phyloP scores from a whole-genome alignment of 2,329 filamentous ascomycete species.

The Drechslerella dactyloides region DNA sequence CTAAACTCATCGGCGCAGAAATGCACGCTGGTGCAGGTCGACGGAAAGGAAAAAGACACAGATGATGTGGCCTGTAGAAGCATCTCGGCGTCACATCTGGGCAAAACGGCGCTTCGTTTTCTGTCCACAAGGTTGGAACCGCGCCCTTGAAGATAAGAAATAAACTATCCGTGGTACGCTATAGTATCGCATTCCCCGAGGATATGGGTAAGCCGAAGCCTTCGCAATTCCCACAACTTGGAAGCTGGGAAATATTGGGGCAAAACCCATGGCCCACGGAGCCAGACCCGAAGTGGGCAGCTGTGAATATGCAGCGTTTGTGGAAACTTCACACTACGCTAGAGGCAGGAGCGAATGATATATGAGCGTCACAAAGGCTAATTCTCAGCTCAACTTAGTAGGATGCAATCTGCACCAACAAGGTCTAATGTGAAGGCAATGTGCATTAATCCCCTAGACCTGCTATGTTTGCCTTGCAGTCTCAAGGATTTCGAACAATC shows the following conservation, averaged over 20 bases:
- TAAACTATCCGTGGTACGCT: not conserved
- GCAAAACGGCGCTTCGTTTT: not conserved
- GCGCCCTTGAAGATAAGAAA: slow-evolving; percentile 2
- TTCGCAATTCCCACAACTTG: slow-evolving; percentile 8
- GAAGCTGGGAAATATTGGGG: not conserved
- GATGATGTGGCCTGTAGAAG: not conserved
- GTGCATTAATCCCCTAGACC: not conserved
- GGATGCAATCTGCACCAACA: not conserved
- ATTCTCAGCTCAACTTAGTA: not conserved
- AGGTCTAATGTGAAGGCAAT: not conserved
- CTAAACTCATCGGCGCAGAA: not conserved
- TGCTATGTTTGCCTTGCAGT: slow-evolving; percentile 5
- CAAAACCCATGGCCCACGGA: not conserved
- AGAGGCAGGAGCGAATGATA: not conserved
- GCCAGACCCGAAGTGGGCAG: not conserved
- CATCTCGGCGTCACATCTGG: not conserved
- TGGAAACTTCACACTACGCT: slow-evolving; percentile 5
- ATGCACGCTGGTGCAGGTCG: not conserved
- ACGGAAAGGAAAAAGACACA: not conserved
- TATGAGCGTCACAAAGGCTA: not conserved
- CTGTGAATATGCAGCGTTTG: slow-evolving; percentile 2
- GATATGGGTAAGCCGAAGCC: slow-evolving; percentile 8
- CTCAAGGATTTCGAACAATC: slow-evolving; percentile 7
- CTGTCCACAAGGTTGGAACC: not conserved
- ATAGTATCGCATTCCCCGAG: not conserved